Percentiles rank a stretch among this genome's conserved stretches.
These are phyloP conservation scores for Tubosaeta sp. DNA, from an alignment of 768 basidiomycete genomes.

Conservation along the genomic window DNA sequence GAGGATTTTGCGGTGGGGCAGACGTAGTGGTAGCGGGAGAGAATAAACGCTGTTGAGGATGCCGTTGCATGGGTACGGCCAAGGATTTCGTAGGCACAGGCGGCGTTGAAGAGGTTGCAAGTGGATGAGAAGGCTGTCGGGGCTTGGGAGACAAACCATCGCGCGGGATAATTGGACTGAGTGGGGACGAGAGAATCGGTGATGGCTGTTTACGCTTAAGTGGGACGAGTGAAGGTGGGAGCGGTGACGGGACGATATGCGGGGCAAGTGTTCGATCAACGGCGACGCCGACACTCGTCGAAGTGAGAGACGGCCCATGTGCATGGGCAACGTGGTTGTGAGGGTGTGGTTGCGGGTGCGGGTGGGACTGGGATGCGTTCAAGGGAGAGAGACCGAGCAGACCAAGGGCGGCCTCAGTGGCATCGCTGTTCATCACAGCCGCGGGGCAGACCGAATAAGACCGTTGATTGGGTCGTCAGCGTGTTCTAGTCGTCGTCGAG, in stretches of 20 bases:
- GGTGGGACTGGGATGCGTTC: conserved; percentile 29
- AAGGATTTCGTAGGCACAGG: conserved; percentile 14
- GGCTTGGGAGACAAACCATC: conserved; percentile 13
- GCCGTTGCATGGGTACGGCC: conserved; percentile 10
- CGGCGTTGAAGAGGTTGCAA: conserved; percentile 15
- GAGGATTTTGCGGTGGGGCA: conserved; percentile 13
- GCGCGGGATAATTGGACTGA: not conserved
- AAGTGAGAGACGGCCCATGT: conserved; percentile 28
- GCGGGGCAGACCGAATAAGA: conserved; percentile 7
- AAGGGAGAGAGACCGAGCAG: conserved; percentile 47
- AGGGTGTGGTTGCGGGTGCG: conserved; percentile 23
- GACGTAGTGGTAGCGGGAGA: conserved; percentile 14
- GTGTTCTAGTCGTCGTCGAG: conserved; percentile 7
- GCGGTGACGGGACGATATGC: conserved; percentile 18
- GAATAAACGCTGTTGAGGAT: conserved; percentile 15
- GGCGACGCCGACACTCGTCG: conserved; percentile 20
- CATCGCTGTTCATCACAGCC: conserved; percentile 48
- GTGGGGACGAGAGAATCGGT: conserved; percentile 17
- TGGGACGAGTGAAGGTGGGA: conserved; percentile 32
- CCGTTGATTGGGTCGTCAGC: conserved; percentile 1
- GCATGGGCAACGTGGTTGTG: conserved; percentile 23
- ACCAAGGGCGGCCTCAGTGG: conserved; percentile 56
- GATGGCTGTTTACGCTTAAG: conserved; percentile 39
- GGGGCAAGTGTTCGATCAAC: conserved; percentile 20
- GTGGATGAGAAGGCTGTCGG: conserved; percentile 15